phyloP scores from a whole-genome alignment of 495 filamentous ascomycete genomes.

The Opeltia flavorubescens region DNA sequence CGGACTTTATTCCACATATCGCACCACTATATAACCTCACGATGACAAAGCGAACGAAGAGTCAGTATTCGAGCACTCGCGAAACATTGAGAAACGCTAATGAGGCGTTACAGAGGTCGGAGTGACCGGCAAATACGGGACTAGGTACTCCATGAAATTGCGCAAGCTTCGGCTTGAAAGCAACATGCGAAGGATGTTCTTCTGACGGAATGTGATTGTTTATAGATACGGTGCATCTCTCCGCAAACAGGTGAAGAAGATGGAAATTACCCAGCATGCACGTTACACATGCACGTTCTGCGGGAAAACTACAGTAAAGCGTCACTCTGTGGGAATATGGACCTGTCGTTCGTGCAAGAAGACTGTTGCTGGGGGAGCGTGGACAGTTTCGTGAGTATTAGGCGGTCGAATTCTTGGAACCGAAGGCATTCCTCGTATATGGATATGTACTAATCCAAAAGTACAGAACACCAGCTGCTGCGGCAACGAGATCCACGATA shows the following conservation, averaged over 20 bases:
- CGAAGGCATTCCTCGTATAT: neutral
- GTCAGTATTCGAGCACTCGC: slow-evolving; percentile 22
- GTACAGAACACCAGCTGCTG: slow-evolving; percentile 79
- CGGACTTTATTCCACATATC: slow-evolving; percentile 17
- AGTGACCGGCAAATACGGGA: slow-evolving; percentile 59
- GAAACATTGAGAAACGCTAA: slow-evolving; percentile 20
- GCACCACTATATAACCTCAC: slow-evolving; percentile 26
- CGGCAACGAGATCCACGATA: slow-evolving; percentile 92
- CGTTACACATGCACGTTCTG: slow-evolving; percentile 89
- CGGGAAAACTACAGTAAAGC: slow-evolving; percentile 89
- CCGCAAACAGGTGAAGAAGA: slow-evolving; percentile 99
- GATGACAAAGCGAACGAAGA: slow-evolving; percentile 97
- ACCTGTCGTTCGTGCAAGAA: slow-evolving; percentile 86
- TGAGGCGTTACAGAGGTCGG: slow-evolving; percentile 56
- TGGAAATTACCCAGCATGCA: slow-evolving; percentile 96
- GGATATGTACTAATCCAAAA: slow-evolving; percentile 17
- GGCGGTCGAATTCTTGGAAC: neutral
- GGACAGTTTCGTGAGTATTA: slow-evolving; percentile 80
- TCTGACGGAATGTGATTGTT: neutral
- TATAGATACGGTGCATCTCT: slow-evolving; percentile 94
- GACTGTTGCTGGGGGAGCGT: slow-evolving; percentile 91
- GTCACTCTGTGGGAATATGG: slow-evolving; percentile 91
- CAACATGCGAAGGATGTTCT: neutral
- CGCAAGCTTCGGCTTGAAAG: neutral
- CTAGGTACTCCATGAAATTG: slow-evolving; percentile 32